Conservation (phyloP, 208 protist genomes). For the Crithidia brevicula region DNA sequence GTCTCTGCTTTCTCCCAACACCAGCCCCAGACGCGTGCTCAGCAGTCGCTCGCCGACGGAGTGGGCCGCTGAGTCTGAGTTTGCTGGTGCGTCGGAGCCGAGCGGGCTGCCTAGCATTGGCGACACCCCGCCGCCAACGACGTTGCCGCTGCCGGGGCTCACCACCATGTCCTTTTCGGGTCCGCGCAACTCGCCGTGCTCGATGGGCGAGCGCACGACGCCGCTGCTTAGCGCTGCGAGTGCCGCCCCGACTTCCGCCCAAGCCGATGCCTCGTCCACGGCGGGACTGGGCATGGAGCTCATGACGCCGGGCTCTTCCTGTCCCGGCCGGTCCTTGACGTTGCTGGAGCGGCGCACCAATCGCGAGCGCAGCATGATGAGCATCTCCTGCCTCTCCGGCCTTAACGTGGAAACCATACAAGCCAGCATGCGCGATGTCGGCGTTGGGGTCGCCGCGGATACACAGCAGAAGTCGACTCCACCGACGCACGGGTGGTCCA, state of each 20-base stretch:
- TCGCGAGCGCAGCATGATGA: conserved; percentile 53
- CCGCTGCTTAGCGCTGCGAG: background rate
- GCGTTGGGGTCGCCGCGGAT: background rate
- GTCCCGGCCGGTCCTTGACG: conserved; percentile 44
- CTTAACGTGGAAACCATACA: conserved; percentile 76
- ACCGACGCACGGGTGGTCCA: conserved; percentile 71
- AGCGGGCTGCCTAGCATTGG: conserved; percentile 2
- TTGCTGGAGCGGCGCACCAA: conserved; percentile 74
- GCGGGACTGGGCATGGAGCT: background rate
- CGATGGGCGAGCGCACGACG: background rate
- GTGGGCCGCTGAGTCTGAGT: conserved; percentile 1
- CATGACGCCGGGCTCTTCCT: conserved; percentile 1
- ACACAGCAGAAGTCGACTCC: conserved; percentile 17
- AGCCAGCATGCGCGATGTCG: conserved; percentile 46
- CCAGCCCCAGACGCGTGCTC: background rate
- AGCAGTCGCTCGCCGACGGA: background rate
- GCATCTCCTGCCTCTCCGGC: conserved; percentile 59
- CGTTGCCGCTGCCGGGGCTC: conserved; percentile 17
- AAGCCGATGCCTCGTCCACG: background rate
- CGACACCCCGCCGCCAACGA: background rate
- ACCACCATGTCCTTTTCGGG: conserved; percentile 10
- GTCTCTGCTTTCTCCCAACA: background rate
- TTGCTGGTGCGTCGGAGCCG: background rate
- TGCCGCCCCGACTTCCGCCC: background rate
- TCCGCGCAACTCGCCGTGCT: background rate